Base-by-base conservation (phyloP, 495 filamentous ascomycete species). In the Amphirosellinia nigrospora region DNA sequence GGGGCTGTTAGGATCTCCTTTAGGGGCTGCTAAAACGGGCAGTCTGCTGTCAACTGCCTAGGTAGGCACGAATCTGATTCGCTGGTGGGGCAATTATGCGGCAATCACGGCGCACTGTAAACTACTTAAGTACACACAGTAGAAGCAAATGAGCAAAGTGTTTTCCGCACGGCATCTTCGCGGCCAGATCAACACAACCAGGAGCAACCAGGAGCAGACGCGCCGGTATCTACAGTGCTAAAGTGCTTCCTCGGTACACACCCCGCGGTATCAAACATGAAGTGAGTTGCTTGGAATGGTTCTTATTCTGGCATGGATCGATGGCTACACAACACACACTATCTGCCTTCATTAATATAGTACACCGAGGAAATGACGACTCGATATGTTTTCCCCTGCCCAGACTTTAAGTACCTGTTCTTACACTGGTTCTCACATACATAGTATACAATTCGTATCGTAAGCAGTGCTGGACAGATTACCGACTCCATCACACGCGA, bases 1-100 rank as follows among this genome's bases (percentile, higher is more conserved):
- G 63, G 34, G 62, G 45, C 45, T 34, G 43, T 41, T 41, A 45
- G 63, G 28, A 48, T 64, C 61, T 34, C 39, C 62, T 36, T 36
- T 39, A 38, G 62, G 45, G 46, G 32, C 46, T 52, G 46, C 62
- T 53, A 64, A 13, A 34, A 46, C 28, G 28, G n/a, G 30, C 30
- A 26, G 26, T 30, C 50, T 46, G 41, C 62, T 21, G 11, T 34
- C 43, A 30, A 26, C 30, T 19, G 30, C 55, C 55, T 38, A 52
- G 36, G 36, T 38, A 19, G 2, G 16, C 38, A 36, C 16, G 55
- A 21, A 7, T 21, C 55, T 58, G 55, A 58, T 58, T 58, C 55
- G 55, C 11, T 21, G 32, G n/a, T 58, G 30, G 15, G 16, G 53
- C 53, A 58, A 7, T 10, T 32, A 43, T 45, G 39, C 60, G 60